phyloP scores from a whole-genome alignment of 805 yeast genomes.

The Kodamaea kakaduensis region DNA sequence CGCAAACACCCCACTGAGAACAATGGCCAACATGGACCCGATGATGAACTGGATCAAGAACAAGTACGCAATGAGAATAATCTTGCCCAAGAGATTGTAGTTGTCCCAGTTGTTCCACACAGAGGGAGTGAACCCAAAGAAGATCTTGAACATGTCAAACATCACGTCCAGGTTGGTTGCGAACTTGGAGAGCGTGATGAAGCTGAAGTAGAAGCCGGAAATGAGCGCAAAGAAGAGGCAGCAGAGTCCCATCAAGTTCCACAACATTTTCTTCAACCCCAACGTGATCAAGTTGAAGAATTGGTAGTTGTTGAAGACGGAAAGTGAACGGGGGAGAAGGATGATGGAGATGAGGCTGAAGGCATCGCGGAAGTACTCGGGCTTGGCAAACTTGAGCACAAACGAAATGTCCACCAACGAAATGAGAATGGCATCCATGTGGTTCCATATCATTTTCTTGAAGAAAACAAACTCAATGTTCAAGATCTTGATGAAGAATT shows the following conservation, averaged over 20 bases:
- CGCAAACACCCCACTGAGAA: slow-evolving; percentile 41
- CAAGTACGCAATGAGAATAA: slow-evolving; percentile 47
- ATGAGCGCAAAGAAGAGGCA: slow-evolving; percentile 47
- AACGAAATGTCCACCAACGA: slow-evolving; percentile 34
- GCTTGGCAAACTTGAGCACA: slow-evolving; percentile 17
- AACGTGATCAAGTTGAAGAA: slow-evolving; percentile 50
- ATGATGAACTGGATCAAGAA: slow-evolving; percentile 53
- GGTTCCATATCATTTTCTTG: slow-evolving; percentile 51
- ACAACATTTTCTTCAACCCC: slow-evolving; percentile 48
- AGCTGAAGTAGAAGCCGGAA: slow-evolving; percentile 53
- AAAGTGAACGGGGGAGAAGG: slow-evolving; percentile 46
- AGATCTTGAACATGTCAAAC: slow-evolving; percentile 47
- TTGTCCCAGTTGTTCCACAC: slow-evolving; percentile 55
- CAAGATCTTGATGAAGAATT: slow-evolving; percentile 39
- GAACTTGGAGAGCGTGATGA: slow-evolving; percentile 46
- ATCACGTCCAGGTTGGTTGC: slow-evolving; percentile 42
- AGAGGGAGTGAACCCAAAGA: slow-evolving; percentile 58
- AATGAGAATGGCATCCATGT: slow-evolving; percentile 43
- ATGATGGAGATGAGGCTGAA: slow-evolving; percentile 46
- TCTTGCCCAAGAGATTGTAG: slow-evolving; percentile 44
- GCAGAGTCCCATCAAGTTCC: slow-evolving; percentile 47
- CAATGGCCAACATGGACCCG: slow-evolving; percentile 53
- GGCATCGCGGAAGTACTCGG: slow-evolving; percentile 25
- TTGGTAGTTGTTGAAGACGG: slow-evolving; percentile 48
- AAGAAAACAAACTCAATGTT: slow-evolving; percentile 45